Percentiles rank a stretch among this genome's conserved stretches.
phyloP scores from a whole-genome alignment of 306 rosid species.

The Trifolium dubium region DNA sequence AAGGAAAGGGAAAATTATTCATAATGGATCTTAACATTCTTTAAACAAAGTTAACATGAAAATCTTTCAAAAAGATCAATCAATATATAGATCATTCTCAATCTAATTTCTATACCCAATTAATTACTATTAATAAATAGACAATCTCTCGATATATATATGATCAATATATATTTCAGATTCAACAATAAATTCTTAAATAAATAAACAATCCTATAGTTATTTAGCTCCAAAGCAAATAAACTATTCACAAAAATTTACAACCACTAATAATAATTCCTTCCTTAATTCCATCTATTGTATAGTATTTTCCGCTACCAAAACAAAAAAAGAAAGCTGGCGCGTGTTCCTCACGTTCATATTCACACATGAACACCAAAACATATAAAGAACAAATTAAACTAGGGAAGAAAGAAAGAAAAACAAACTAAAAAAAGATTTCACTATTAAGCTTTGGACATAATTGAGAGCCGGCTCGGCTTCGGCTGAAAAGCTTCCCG shows the following conservation, averaged over 20 bases:
- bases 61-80: no score
- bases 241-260: constrained; percentile 22
- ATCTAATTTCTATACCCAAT: neutral
- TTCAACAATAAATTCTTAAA: neutral
- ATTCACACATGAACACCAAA: neutral
- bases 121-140: no score
- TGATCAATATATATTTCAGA: no score
- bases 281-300: neutral
- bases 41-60: no score
- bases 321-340: constrained; percentile 1
- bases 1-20: neutral
- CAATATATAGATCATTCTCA: neutral
- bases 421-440: neutral
- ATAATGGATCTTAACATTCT: no score
- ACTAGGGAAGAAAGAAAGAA: neutral
- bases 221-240: neutral
- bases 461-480: constrained; percentile 59
- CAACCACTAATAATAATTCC: neutral
- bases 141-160: no score
- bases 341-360: constrained; percentile 8
- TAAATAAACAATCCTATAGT: neutral
- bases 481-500: constrained; percentile 60
- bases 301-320: neutral
- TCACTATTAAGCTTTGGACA: constrained; percentile 54
- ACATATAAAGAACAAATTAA: constrained; percentile 2